Conservation (phyloP, 2,329 filamentous ascomycete species). For the Colletotrichum sojae region DNA sequence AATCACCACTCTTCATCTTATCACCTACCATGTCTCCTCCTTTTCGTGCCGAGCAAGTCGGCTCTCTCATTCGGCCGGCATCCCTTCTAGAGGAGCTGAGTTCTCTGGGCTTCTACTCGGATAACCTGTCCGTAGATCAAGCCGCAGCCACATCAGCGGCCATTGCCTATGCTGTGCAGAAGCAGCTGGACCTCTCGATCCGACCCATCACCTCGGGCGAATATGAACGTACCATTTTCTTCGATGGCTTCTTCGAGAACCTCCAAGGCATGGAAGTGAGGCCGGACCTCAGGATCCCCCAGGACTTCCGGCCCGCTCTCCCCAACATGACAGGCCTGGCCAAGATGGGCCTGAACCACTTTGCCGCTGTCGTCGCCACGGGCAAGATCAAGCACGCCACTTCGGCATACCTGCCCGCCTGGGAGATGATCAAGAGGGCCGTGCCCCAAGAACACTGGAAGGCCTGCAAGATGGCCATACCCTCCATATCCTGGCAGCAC, state of each 20-base stretch:
- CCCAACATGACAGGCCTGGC: slow-evolving; percentile 17
- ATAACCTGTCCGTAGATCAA: slow-evolving; percentile 53
- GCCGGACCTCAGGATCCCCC: slow-evolving; percentile 17
- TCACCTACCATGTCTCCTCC: slow-evolving; percentile 53
- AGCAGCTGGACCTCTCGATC: slow-evolving; percentile 75
- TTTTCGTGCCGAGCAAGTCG: slow-evolving; percentile 81
- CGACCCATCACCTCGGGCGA: slow-evolving; percentile 78
- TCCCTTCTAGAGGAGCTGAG: slow-evolving; percentile 64
- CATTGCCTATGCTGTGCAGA: slow-evolving; percentile 74
- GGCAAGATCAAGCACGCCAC: slow-evolving; percentile 61
- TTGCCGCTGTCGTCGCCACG: slow-evolving; percentile 60
- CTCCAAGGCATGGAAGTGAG: slow-evolving; percentile 44
- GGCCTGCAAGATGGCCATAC: slow-evolving; percentile 68
- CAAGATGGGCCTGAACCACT: slow-evolving; percentile 25
- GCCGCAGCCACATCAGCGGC: slow-evolving; percentile 69
- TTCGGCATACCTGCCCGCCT: slow-evolving; percentile 63
- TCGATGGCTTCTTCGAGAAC: slow-evolving; percentile 64
- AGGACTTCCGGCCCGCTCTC: slow-evolving; percentile 21
- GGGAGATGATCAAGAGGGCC: slow-evolving; percentile 61
- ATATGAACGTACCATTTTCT: slow-evolving; percentile 69
- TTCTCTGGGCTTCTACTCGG: slow-evolving; percentile 11
- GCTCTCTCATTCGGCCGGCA: slow-evolving; percentile 77
- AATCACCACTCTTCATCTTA: neutral
- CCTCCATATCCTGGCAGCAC: slow-evolving; percentile 64
- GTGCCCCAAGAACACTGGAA: slow-evolving; percentile 63